Percentiles rank a stretch among this genome's conserved stretches.
Conservation (phyloP, 2,329 filamentous ascomycete species). For the Xylaria hypoxylon region DNA sequence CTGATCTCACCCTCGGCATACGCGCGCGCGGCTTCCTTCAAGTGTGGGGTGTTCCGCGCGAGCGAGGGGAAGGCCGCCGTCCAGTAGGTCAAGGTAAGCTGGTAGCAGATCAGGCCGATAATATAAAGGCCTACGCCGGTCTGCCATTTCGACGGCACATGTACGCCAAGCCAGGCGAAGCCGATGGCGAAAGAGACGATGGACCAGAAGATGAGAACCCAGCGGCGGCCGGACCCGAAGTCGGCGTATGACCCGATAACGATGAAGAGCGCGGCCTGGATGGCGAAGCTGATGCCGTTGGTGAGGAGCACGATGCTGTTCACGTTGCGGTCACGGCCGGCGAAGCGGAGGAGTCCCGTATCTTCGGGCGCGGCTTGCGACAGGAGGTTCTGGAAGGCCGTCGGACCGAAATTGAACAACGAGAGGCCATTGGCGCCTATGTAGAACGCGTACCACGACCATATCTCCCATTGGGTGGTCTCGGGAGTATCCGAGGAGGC, state of each 20-base stretch:
- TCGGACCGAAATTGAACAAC: slow-evolving; percentile 73
- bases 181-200: slow-evolving; percentile 71
- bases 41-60: slow-evolving; percentile 52
- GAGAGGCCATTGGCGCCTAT: slow-evolving; percentile 73
- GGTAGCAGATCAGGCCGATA: slow-evolving; percentile 73
- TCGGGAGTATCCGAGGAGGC: slow-evolving; percentile 39
- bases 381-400: slow-evolving; percentile 73
- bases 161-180: slow-evolving; percentile 75
- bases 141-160: slow-evolving; percentile 69
- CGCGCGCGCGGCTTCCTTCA: slow-evolving; percentile 51
- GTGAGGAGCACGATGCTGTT: slow-evolving; percentile 73
- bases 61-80: slow-evolving; percentile 66
- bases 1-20: slow-evolving; percentile 61
- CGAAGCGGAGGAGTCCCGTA: slow-evolving; percentile 64
- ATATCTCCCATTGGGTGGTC: slow-evolving; percentile 66
- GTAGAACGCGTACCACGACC: slow-evolving; percentile 71
- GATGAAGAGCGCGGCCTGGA: slow-evolving; percentile 70
- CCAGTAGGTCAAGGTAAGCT: slow-evolving; percentile 76
- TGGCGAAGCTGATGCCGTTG: slow-evolving; percentile 76
- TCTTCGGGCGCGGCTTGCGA: slow-evolving; percentile 68
- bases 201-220: slow-evolving; percentile 71
- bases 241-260: slow-evolving; percentile 67
- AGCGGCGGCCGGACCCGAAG: slow-evolving; percentile 73
- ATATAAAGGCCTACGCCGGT: slow-evolving; percentile 72
- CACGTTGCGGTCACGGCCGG: slow-evolving; percentile 67